phyloP scores from a whole-genome alignment of 805 yeast species.

The Lipomyces yamanashiensis region DNA sequence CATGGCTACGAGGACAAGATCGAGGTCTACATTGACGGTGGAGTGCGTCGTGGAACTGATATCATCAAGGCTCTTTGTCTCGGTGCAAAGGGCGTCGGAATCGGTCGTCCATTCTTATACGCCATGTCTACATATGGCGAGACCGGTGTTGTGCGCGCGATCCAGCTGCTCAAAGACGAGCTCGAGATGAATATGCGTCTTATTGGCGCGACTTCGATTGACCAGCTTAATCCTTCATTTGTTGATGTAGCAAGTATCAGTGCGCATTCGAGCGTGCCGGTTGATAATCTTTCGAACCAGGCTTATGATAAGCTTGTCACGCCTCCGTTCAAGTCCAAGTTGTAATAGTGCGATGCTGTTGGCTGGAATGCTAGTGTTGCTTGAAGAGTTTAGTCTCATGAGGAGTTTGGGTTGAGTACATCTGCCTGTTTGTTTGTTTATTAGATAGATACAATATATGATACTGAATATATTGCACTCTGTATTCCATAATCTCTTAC shows the following conservation, averaged over 20 bases:
- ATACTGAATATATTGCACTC: no score
- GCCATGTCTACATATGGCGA: conserved; percentile 83
- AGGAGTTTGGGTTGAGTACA: not conserved
- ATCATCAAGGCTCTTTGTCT: conserved; percentile 74
- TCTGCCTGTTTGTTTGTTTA: no score
- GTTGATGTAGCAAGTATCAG: conserved; percentile 60
- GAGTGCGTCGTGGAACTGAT: conserved; percentile 77
- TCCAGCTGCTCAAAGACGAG: conserved; percentile 71
- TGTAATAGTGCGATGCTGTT: conserved; percentile 27
- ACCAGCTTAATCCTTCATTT: conserved; percentile 61
- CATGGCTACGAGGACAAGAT: conserved; percentile 50
- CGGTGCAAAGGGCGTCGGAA: conserved; percentile 76
- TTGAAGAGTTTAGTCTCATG: not conserved
- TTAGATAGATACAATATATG: no score
- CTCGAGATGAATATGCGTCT: conserved; percentile 77
- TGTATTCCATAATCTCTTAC: no score
- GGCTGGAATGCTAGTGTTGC: not conserved
- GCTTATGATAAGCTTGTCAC: conserved; percentile 62
- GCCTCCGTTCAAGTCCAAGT: conserved; percentile 55
- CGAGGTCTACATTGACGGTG: conserved; percentile 76
- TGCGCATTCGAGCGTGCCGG: conserved; percentile 51
- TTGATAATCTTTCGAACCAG: conserved; percentile 58
- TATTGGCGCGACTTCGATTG: conserved; percentile 68
- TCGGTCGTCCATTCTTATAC: conserved; percentile 76
- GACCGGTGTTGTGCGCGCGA: conserved; percentile 68